Base-by-base conservation (phyloP, 805 yeast species). In the Spathaspora arborariae region DNA sequence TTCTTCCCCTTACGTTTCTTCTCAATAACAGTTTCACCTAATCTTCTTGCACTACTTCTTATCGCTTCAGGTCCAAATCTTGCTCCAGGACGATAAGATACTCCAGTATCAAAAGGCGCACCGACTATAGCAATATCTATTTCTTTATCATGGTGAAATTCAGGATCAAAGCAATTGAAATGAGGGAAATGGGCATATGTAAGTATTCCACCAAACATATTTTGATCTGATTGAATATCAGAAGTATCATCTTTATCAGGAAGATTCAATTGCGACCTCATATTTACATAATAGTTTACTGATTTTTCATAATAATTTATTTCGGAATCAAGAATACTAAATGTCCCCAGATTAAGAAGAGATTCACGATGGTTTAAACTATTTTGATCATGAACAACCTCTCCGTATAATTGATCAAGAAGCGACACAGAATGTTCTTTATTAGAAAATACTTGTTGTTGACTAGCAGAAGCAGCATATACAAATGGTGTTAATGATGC, bases 51-150 rank as follows among this genome's bases (percentile, higher is more conserved):
- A 0, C 69, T 74, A 51, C 64, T 68, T 49, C 83, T 62, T 10
- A 78, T 71, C 0, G 77, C 75, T 52, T 75, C 77, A 1, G 84
- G 84, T 0, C 84, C 84, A 58, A 80, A 79, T 30, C 84, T 58
- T 4, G 84, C 81, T 2, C 84, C 84, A 0, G 83, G 82, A 15
- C 80, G 59, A 55, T 66, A 80, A 0, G 81, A 72, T 1, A 74
- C 78, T 1, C 82, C 81, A 0, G 82, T 75, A 53, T 80, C 84
- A 49, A 78, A 80, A 0, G 82, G 83, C 1, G 82, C 82, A 2
- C 83, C 83, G 10, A 79, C 74, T 21, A 80, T 72, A 2, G 83
- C 84, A 37, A 80, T 72, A 53, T 80, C 84, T 24, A 70, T 46
- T 5, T 20, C 36, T 7, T 40, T 22, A 7, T 42, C 37, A 19